These are phyloP conservation scores for Sphaerostilbella broomeana DNA, from an alignment of 2,329 filamentous ascomycete species.

Conservation along the genomic window DNA sequence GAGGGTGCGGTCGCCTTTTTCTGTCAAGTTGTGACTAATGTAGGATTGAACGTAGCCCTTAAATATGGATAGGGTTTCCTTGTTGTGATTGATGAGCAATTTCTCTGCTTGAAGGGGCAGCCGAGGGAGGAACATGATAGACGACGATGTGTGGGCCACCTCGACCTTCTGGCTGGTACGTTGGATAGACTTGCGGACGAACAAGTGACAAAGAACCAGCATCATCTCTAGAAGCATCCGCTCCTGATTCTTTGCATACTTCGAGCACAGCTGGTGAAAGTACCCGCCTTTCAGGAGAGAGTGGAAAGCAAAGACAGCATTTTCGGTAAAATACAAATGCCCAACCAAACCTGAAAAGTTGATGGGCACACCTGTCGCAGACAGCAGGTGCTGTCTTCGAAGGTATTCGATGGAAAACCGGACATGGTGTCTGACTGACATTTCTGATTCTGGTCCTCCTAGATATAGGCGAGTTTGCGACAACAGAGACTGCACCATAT, in stretches of 20 bases:
- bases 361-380: conserved; percentile 52
- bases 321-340: conserved; percentile 72
- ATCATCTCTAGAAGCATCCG: conserved; percentile 53
- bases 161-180: conserved; percentile 38
- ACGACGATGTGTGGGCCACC: conserved; percentile 51
- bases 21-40: conserved; percentile 54
- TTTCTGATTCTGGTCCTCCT: conserved; percentile 60
- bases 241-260: conserved; percentile 44
- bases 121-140: conserved; percentile 57
- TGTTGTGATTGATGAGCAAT: conserved; percentile 56
- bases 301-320: conserved; percentile 70
- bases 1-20: conserved; percentile 44
- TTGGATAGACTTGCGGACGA: conserved; percentile 50
- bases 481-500: conserved; percentile 58
- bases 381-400: conserved; percentile 60
- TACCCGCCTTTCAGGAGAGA: conserved; percentile 65
- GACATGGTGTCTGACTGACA: conserved; percentile 67
- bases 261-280: conserved; percentile 55
- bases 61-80: conserved; percentile 59
- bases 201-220: conserved; percentile 64
- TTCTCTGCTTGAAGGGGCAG: conserved; percentile 52
- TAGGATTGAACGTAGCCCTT: conserved; percentile 63
- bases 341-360: conserved; percentile 66
- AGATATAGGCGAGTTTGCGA: conserved; percentile 65
- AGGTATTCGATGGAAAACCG: conserved; percentile 79